Percentiles rank a stretch among this genome's conserved stretches.
These are phyloP conservation scores for Neonectria hederae DNA, from an alignment of 2,329 filamentous ascomycete genomes.

Conservation along the genomic window DNA sequence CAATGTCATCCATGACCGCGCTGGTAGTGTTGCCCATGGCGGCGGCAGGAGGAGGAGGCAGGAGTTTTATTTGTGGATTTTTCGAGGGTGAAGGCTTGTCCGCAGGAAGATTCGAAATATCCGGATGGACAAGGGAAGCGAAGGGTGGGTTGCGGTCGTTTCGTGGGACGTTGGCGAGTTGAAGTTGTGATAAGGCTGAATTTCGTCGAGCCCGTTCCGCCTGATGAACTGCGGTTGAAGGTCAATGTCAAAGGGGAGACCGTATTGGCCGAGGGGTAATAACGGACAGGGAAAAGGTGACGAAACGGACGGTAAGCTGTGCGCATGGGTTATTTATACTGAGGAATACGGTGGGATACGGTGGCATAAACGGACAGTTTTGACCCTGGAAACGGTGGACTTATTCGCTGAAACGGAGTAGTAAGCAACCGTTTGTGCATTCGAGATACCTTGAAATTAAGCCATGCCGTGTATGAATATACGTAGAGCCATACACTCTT, in stretches of 20 bases:
- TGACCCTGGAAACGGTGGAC: not conserved
- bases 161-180: constrained; percentile 13
- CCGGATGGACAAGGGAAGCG: not conserved
- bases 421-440: not conserved
- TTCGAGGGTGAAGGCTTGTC: not conserved
- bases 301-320: constrained; percentile 7
- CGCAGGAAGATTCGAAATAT: not conserved
- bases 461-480: not conserved
- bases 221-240: constrained; percentile 15
- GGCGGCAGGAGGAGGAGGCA: constrained; percentile 10
- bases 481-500: not conserved
- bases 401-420: not conserved
- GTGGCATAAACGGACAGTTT: not conserved
- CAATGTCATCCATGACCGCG: constrained; percentile 90
- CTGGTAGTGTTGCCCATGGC: constrained; percentile 75
- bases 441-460: not conserved
- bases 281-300: constrained; percentile 17
- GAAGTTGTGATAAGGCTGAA: constrained; percentile 44
- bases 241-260: constrained; percentile 5
- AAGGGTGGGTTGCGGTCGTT: constrained; percentile 3
- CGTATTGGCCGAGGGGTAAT: constrained; percentile 38
- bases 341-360: not conserved
- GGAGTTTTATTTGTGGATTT: not conserved
- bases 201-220: constrained; percentile 25
- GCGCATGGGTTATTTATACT: not conserved